phyloP scores from a whole-genome alignment of 352 stramenopile species.

The Pythium scleroteichum region DNA sequence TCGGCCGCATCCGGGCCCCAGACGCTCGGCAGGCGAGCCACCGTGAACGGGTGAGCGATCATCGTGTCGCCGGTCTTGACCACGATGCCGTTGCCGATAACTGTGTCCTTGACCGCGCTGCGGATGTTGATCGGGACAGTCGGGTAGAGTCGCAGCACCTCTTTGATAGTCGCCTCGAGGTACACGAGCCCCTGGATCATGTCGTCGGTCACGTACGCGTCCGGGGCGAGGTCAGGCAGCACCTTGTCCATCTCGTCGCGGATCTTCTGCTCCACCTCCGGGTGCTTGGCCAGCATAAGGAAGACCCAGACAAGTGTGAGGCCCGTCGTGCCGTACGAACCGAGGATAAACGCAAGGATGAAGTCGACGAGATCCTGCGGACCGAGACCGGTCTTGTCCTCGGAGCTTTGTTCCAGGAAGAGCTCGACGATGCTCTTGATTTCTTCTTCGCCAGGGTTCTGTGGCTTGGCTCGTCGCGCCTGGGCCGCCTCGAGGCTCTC shows the following conservation, averaged over 20 bases:
- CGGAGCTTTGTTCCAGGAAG: constrained; percentile 8
- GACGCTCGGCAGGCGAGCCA: constrained; percentile 28
- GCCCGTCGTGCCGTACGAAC: constrained; percentile 71
- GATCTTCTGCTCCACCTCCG: constrained; percentile 46
- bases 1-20: constrained; percentile 22
- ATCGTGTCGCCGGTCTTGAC: constrained; percentile 27
- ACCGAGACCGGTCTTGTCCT: constrained; percentile 26
- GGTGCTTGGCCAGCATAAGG: constrained; percentile 61
- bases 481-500: constrained; percentile 12
- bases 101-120: constrained; percentile 50
- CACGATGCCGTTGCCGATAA: constrained; percentile 28
- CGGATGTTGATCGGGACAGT: constrained; percentile 55
- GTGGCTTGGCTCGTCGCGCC: too few relatives aligned
- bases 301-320: constrained; percentile 67
- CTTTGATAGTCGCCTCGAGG: constrained; percentile 50
- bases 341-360: constrained; percentile 61
- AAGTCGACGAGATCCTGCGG: constrained; percentile 64
- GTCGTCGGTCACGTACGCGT: constrained; percentile 36
- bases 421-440: constrained; percentile 9
- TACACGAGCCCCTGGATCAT: constrained; percentile 54
- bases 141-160: constrained; percentile 66
- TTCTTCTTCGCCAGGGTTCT: background rate
- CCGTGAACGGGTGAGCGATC: constrained; percentile 31
- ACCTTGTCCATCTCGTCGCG: constrained; percentile 39
- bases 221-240: constrained; percentile 4